These are phyloP conservation scores for Albugo candida DNA, from an alignment of 352 stramenopile species.

Conservation along the genomic window DNA sequence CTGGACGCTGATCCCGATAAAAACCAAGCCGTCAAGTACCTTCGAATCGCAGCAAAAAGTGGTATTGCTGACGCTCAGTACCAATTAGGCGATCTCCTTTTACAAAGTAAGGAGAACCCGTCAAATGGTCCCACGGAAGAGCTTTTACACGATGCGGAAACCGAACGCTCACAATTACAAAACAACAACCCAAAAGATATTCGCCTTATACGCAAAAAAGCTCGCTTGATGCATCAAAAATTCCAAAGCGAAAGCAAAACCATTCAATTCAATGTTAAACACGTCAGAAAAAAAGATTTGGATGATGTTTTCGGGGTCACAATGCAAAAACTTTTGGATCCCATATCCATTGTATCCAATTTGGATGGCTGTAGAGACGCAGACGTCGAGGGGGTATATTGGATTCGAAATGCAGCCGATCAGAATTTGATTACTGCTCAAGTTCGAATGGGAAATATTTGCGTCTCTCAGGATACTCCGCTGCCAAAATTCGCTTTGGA, in stretches of 20 bases:
- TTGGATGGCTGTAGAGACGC: constrained; percentile 14
- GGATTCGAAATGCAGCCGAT: constrained; percentile 56
- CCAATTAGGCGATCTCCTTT: constrained; percentile 36
- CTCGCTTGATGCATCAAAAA: constrained; percentile 52
- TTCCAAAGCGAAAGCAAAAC: constrained; percentile 10
- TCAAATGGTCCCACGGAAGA: constrained; percentile 12
- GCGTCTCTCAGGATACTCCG: constrained; percentile 52
- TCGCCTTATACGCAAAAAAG: constrained; percentile 58
- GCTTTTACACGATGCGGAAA: constrained; percentile 42
- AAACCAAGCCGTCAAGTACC: constrained; percentile 28
- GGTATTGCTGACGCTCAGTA: constrained; percentile 59
- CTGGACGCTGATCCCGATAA: constrained; percentile 9
- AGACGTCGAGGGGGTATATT: constrained; percentile 57
- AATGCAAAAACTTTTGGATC: constrained; percentile 45
- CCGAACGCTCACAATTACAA: constrained; percentile 30
- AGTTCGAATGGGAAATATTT: constrained; percentile 66
- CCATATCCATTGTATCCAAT: constrained; percentile 6
- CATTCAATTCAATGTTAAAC: no score
- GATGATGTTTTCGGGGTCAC: constrained; percentile 56
- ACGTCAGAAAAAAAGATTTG: constrained; percentile 10
- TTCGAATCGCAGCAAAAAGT: constrained; percentile 37
- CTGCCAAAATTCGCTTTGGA: constrained; percentile 40
- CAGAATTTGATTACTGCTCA: constrained; percentile 29
- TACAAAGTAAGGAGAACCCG: constrained; percentile 21
- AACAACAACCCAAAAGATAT: constrained; percentile 40